These are phyloP conservation scores for Candida maris DNA, from an alignment of 805 yeast species.

Conservation along the genomic window DNA sequence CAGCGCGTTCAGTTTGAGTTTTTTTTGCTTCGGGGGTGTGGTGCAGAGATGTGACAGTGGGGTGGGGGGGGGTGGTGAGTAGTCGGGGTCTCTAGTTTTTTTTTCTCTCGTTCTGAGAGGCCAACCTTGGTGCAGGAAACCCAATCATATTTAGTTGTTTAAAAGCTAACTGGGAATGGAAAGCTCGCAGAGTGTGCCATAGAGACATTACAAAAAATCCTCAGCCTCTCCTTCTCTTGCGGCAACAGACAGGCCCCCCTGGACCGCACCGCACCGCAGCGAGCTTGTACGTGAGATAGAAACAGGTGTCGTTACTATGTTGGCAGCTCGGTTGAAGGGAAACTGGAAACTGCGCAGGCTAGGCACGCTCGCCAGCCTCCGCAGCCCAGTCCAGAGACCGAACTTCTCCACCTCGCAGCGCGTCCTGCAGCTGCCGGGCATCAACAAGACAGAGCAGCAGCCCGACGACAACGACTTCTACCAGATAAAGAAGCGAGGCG, in stretches of 20 bases:
- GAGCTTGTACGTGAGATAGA: neutral
- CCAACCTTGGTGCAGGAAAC: no score
- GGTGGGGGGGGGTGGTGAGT: no score
- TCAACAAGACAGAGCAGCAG: constrained; percentile 19
- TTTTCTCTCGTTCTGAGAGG: no score
- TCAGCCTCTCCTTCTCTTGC: no score
- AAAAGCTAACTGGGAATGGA: constrained; percentile 1
- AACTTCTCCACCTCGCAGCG: constrained; percentile 5
- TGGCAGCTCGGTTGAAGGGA: constrained; percentile 7
- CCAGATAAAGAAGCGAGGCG: constrained; percentile 28
- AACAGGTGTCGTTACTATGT: constrained; percentile 5
- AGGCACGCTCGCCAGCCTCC: constrained; percentile 4
- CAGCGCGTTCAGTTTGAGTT: no score
- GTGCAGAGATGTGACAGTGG: no score
- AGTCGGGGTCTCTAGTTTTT: no score
- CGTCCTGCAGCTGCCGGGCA: constrained; percentile 2
- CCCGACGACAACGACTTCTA: constrained; percentile 31
- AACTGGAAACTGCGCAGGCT: constrained; percentile 5
- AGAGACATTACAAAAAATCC: no score
- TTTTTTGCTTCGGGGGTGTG: no score
- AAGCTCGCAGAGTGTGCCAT: neutral
- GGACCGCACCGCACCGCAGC: neutral
- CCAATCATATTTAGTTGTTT: constrained; percentile 10
- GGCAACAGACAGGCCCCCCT: no score
- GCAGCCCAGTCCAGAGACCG: constrained; percentile 1